Base-by-base conservation (phyloP, 192 early-diverging fungal genomes). In the Entomortierella parvispora region DNA sequence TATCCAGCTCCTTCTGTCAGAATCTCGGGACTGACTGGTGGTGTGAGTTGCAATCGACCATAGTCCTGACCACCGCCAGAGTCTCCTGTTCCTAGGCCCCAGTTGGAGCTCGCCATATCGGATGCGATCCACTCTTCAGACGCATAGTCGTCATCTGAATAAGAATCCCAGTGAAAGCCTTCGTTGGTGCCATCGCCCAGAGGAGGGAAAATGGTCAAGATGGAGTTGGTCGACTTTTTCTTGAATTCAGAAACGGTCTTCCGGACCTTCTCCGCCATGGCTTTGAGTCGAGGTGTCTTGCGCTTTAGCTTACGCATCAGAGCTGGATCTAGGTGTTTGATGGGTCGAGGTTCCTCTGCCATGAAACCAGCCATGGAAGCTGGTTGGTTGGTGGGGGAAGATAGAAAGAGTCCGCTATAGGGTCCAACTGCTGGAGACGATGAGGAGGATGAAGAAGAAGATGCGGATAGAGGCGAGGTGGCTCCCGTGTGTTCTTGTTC, bases 161-260 rank as follows among this genome's bases (percentile, higher is more conserved):
- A 77, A 18, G 65, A 67, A 31, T 77, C 74, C 60, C 52, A 72
- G 43, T 69, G 14, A 29, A 68, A 77, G 1, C 74, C 74, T 8
- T 77, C 74, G n/a, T 77, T 77, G 37, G 51, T 77, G 3, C 74
- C 74, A 26, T 77, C 74, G 2, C 74, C 74, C 22, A 77, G 49
- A 26, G 74, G 74, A 4, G 74, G 74, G n/a, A 77, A 77, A 28
- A 77, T 63, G 9, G 56, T 63, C 14, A 62, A 54, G 11, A 77
- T 23, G 2, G 59, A 64, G 17, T 22, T 50, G 5, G 65, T 63
- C 0, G 74, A 77, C 31, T 48, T 31, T 22, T 77, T 66, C 4
- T 58, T 59, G 22, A 77, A 64, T 43, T 77, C 74, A 9, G 65
- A 53, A 26, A 77, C 50, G 14, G 74, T 68, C 31, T 65, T 28